phyloP scores from a whole-genome alignment of 495 filamentous ascomycete species.

The Thozetella sp. region DNA sequence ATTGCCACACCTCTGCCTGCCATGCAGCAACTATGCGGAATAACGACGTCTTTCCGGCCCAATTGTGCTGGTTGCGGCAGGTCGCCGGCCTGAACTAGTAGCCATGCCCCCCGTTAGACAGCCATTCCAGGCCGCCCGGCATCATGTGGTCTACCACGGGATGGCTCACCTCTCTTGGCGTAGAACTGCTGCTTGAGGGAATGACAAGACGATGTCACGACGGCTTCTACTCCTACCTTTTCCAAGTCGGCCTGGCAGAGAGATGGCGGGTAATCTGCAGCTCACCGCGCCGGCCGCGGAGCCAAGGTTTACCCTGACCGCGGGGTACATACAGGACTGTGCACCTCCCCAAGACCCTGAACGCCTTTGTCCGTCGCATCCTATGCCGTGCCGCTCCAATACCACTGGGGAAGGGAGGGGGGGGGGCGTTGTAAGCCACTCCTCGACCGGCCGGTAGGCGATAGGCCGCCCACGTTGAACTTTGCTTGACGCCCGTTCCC shows the following conservation, averaged over 20 bases:
- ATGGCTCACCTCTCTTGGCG: slow-evolving; percentile 3
- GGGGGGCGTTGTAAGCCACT: too few species aligned
- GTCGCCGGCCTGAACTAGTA: slow-evolving; percentile 3
- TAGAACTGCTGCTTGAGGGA: background rate
- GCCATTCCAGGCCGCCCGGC: slow-evolving; percentile 20
- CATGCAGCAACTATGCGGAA: slow-evolving; percentile 8
- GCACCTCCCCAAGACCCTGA: background rate
- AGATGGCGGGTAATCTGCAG: slow-evolving; percentile 9
- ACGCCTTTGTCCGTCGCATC: too few species aligned
- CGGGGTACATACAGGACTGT: background rate
- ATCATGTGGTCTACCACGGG: slow-evolving; percentile 14
- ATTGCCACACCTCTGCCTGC: slow-evolving; percentile 17
- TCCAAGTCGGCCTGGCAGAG: background rate
- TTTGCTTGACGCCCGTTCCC: background rate
- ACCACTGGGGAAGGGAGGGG: too few species aligned
- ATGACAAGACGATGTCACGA: slow-evolving; percentile 16
- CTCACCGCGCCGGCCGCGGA: background rate
- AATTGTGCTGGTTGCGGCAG: background rate
- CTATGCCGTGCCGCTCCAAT: too few species aligned
- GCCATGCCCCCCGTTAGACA: slow-evolving; percentile 4
- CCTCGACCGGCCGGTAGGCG: too few species aligned
- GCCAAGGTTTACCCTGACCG: background rate
- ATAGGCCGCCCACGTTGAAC: too few species aligned
- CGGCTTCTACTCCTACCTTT: slow-evolving; percentile 9
- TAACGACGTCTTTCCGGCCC: background rate